Percentiles rank a stretch among this genome's conserved stretches.
These are phyloP conservation scores for Geotrichum reessii DNA, from an alignment of 1,139 yeast species.

Conservation along the genomic window DNA sequence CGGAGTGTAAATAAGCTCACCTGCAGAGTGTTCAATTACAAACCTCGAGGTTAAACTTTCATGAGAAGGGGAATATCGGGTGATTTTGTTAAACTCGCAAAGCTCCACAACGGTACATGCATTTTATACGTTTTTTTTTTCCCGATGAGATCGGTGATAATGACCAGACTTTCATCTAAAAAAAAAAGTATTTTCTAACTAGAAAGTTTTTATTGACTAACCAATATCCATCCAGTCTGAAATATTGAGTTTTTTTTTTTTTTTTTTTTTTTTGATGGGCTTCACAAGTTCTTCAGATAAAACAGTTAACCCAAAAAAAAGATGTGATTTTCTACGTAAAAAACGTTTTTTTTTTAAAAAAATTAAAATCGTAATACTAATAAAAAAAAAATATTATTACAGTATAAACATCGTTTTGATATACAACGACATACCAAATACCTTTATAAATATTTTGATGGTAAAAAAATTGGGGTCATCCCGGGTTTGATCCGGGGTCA, in stretches of 20 bases:
- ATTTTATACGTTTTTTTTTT: neutral
- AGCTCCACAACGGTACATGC: neutral
- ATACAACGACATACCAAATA: too few species aligned
- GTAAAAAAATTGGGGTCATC: slow-evolving; percentile 17
- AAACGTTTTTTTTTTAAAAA: too few species aligned
- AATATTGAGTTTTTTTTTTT: too few species aligned
- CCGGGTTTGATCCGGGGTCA: slow-evolving; percentile 22
- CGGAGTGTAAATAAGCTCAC: neutral
- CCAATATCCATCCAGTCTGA: too few species aligned
- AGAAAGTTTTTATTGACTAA: neutral
- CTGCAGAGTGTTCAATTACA: neutral
- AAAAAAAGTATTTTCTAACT: neutral
- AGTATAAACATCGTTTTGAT: too few species aligned
- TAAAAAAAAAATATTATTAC: too few species aligned
- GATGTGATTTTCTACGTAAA: too few species aligned
- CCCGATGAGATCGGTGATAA: neutral
- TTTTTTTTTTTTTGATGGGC: too few species aligned
- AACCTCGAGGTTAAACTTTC: neutral
- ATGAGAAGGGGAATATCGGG: neutral
- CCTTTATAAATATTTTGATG: neutral
- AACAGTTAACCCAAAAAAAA: too few species aligned
- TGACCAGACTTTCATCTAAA: neutral
- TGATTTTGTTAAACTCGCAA: neutral
- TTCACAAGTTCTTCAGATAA: too few species aligned
- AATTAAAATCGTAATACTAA: too few species aligned